Percentiles rank a stretch among this genome's conserved stretches.
These are phyloP conservation scores for Forsythia viridissima DNA, from an alignment of 257 asterid genomes.

Conservation along the genomic window DNA sequence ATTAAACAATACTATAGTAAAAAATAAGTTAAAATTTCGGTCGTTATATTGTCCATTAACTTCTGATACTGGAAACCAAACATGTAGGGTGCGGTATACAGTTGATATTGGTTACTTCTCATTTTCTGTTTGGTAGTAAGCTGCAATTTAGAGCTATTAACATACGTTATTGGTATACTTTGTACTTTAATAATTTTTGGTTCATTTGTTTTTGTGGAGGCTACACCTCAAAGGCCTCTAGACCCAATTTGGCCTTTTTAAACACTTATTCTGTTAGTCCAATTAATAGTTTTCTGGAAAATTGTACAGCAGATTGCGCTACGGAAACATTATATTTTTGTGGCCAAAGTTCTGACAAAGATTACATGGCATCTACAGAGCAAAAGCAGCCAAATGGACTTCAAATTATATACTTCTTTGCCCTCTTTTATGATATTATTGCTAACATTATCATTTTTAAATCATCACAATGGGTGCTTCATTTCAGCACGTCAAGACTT, in stretches of 20 bases:
- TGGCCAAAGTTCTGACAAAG: background rate
- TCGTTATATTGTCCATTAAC: too few species aligned
- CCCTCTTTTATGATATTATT: background rate
- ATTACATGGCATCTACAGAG: too few species aligned
- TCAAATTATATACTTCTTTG: background rate
- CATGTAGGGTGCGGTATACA: too few species aligned
- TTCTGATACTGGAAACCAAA: background rate
- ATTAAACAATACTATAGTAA: too few species aligned
- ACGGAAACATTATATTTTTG: background rate
- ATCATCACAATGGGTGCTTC: background rate
- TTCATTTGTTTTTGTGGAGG: background rate
- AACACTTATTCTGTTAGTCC: too few species aligned
- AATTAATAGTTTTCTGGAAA: too few species aligned
- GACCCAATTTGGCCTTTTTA: background rate
- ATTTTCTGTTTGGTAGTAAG: background rate
- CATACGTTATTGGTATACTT: too few species aligned
- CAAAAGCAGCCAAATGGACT: background rate
- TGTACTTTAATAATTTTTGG: too few species aligned
- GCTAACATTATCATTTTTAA: background rate
- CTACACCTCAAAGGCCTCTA: background rate
- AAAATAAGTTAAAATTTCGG: too few species aligned
- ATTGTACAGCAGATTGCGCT: background rate
- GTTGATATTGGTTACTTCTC: background rate
- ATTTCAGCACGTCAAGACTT: background rate
- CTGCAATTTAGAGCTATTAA: background rate